Percentiles rank a stretch among this genome's conserved stretches.
phyloP scores from a whole-genome alignment of 441 rosid genomes.

The Croton setiger region DNA sequence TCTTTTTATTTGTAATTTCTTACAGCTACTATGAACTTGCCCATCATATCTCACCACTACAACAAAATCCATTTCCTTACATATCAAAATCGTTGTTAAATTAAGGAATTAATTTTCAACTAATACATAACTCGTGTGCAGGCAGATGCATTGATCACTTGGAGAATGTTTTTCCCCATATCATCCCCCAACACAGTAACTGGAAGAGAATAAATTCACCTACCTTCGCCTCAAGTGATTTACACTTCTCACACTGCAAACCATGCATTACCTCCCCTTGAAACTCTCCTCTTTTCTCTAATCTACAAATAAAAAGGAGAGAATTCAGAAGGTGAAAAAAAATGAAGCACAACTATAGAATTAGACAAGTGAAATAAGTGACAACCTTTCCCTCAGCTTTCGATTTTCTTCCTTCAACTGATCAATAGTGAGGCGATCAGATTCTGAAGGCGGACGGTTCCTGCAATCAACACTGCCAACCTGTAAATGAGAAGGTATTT shows the following conservation, averaged over 20 bases:
- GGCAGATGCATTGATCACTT: not conserved
- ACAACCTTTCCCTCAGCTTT: slow-evolving; percentile 52
- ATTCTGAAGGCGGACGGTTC: slow-evolving; percentile 14
- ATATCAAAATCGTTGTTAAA: not conserved
- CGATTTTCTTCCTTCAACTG: slow-evolving; percentile 55
- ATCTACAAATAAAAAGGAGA: slow-evolving; percentile 32
- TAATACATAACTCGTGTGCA: not conserved
- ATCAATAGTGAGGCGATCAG: slow-evolving; percentile 27
- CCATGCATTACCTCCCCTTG: slow-evolving; percentile 27
- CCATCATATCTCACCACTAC: slow-evolving; percentile 50
- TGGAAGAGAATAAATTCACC: not conserved
- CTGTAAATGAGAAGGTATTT: not conserved
- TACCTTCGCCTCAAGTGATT: slow-evolving; percentile 58
- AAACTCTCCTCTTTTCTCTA: slow-evolving; percentile 29
- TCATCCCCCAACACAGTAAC: slow-evolving; percentile 6
- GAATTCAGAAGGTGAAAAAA: slow-evolving; percentile 4
- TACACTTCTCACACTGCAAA: slow-evolving; percentile 41
- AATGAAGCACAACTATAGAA: slow-evolving; percentile 9
- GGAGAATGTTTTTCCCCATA: not conserved
- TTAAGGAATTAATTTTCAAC: not conserved
- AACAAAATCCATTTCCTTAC: not conserved
- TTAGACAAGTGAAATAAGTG: slow-evolving; percentile 9
- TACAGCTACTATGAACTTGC: no score
- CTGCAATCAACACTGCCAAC: not conserved
- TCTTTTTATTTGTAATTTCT: not conserved